Evolutionary conservation across 495 filamentous ascomycete genomes (phyloP).

Genomic region (Daldinia bambusicola): DNA sequence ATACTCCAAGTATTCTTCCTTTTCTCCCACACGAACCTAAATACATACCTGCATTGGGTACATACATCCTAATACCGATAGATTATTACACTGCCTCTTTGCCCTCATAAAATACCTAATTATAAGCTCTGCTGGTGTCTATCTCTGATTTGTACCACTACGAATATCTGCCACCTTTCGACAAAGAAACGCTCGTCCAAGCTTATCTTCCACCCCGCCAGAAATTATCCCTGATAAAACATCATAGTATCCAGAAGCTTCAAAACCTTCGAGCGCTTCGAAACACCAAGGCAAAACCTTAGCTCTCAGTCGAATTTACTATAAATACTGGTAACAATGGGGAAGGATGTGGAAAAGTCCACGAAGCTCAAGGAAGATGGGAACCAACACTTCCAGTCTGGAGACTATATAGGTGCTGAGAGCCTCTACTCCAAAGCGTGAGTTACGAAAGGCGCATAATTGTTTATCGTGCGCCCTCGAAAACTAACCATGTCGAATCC

Average conservation of each 20-base stretch:
- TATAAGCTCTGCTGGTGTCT: not conserved
- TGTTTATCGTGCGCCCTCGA: not conserved
- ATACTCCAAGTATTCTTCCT: no score
- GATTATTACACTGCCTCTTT: not conserved
- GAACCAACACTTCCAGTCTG: constrained; percentile 70
- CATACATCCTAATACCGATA: no score
- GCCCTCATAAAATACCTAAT: not conserved
- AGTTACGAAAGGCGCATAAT: constrained; percentile 41
- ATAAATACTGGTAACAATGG: constrained; percentile 26
- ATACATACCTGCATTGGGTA: no score
- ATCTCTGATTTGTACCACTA: constrained; percentile 20
- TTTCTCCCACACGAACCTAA: no score
- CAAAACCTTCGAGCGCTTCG: not conserved
- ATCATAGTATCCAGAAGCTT: no score
- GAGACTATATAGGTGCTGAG: constrained; percentile 80
- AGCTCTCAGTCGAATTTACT: constrained; percentile 2
- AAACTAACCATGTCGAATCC: constrained; percentile 1
- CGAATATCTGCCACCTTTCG: constrained; percentile 5
- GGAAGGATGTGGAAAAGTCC: constrained; percentile 44
- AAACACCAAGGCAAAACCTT: not conserved
- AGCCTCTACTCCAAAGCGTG: constrained; percentile 87
- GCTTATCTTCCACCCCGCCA: not conserved
- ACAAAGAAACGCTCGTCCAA: no score
- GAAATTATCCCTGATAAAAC: no score
- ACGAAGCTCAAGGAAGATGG: constrained; percentile 66